A percentile compares a stretch with the other conserved stretches of the same genome.
Evolutionary conservation across 225 moss, liverwort and hornwort species (phyloP).

Genomic region (Polytrichum commune): DNA sequence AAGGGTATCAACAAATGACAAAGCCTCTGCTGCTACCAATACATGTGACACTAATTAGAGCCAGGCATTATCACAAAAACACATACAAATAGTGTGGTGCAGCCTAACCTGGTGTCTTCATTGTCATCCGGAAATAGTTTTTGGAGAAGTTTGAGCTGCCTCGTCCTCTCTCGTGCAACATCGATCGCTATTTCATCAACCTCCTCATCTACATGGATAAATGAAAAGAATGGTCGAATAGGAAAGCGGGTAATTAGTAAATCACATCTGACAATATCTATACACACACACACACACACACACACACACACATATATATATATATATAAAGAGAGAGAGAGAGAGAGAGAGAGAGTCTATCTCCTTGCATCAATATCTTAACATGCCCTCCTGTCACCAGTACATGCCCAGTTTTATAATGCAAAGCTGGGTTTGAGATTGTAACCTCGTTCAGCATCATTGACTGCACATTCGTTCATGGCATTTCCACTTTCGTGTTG

Average conservation of each 20-base stretch:
- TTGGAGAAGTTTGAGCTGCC: slow-evolving; percentile 60
- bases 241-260: neutral
- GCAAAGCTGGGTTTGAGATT: neutral
- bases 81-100: neutral
- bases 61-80: neutral
- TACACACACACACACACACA: neutral
- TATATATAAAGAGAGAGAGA: too few species aligned
- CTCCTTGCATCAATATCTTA: neutral
- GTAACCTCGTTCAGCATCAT: slow-evolving; percentile 18
- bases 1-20: too few species aligned
- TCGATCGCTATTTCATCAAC: slow-evolving; percentile 33
- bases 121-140: slow-evolving; percentile 65
- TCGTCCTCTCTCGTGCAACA: slow-evolving; percentile 59
- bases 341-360: neutral
- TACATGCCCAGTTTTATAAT: neutral
- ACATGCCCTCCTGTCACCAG: too few species aligned
- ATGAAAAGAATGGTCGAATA: neutral
- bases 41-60: too few species aligned
- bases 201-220: slow-evolving; percentile 8
- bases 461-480: slow-evolving; percentile 3
- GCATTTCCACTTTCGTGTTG: neutral
- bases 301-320: neutral
- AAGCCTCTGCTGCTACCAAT: too few species aligned
- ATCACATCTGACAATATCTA: neutral
- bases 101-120: slow-evolving; percentile 23